Percentiles rank a stretch among this genome's conserved stretches.
Conservation (phyloP, 164 flowering plant genomes). For the Chimonanthus praecox region DNA sequence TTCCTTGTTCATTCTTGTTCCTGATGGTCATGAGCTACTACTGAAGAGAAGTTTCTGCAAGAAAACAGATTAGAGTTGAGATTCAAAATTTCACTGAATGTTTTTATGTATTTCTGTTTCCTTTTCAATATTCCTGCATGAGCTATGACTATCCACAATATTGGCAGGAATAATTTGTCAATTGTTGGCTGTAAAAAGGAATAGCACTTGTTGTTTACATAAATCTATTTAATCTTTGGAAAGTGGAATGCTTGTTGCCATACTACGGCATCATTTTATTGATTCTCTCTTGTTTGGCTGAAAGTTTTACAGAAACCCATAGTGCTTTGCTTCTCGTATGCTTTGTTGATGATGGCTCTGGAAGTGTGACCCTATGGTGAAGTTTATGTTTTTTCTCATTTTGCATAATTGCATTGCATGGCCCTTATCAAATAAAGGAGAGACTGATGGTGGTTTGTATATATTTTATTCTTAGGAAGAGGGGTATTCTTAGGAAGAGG, state of each 20-base stretch:
- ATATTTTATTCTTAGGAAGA: too few relatives aligned
- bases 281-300: background rate
- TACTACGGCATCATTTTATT: too few relatives aligned
- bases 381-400: too few relatives aligned
- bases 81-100: constrained; percentile 7
- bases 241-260: background rate
- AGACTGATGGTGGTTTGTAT: too few relatives aligned
- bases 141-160: constrained; percentile 6
- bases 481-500: too few relatives aligned
- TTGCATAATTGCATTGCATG: too few relatives aligned
- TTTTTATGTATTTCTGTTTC: constrained; percentile 4
- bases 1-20: constrained; percentile 7
- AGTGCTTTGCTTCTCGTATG: too few relatives aligned
- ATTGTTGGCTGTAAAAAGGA: constrained; percentile 9
- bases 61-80: constrained; percentile 5
- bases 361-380: too few relatives aligned
- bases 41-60: background rate
- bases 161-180: background rate
- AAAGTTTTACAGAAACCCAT: background rate
- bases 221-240: constrained; percentile 7
- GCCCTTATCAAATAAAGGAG: too few relatives aligned
- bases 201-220: background rate
- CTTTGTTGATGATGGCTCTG: too few relatives aligned
- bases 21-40: background rate
- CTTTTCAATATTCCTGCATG: constrained; percentile 2